Conservation (phyloP, 768 basidiomycete genomes). For the Kwoniella dendrophila region DNA sequence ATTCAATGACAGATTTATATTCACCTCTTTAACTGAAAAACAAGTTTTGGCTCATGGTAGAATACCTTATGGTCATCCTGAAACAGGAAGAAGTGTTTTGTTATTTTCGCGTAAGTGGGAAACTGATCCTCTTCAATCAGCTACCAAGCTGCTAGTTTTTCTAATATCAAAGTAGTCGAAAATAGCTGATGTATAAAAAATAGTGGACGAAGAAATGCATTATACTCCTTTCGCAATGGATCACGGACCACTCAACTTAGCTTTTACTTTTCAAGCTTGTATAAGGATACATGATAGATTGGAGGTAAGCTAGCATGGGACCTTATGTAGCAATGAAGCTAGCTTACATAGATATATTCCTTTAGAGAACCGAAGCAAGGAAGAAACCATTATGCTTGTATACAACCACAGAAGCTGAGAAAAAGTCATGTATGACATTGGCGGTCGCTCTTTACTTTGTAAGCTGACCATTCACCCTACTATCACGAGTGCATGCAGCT, state of each 20-base stretch:
- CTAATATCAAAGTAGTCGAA: background rate
- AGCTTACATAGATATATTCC: background rate
- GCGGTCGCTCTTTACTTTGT: conserved; percentile 91
- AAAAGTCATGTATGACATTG: conserved; percentile 92
- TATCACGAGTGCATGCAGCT: background rate
- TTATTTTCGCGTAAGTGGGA: conserved; percentile 41
- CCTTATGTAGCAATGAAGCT: background rate
- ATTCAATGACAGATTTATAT: conserved; percentile 41
- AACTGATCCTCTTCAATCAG: background rate
- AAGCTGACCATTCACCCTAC: conserved; percentile 52
- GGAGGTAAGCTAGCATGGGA: conserved; percentile 18
- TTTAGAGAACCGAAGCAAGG: conserved; percentile 19
- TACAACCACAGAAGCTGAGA: conserved; percentile 78
- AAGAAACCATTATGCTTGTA: conserved; percentile 62
- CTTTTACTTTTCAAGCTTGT: conserved; percentile 42
- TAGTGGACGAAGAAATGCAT: conserved; percentile 49
- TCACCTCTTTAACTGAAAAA: conserved; percentile 37
- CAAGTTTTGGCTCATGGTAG: conserved; percentile 29
- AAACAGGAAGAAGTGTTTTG: conserved; percentile 22
- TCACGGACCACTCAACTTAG: conserved; percentile 51
- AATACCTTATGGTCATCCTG: conserved; percentile 36
- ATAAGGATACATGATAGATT: conserved; percentile 36
- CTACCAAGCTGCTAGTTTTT: background rate
- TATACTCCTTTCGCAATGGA: conserved; percentile 48
- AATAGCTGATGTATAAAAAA: background rate